These are phyloP conservation scores for Picocystis sp. DNA, from an alignment of 163 green algal species.

Conservation along the genomic window DNA sequence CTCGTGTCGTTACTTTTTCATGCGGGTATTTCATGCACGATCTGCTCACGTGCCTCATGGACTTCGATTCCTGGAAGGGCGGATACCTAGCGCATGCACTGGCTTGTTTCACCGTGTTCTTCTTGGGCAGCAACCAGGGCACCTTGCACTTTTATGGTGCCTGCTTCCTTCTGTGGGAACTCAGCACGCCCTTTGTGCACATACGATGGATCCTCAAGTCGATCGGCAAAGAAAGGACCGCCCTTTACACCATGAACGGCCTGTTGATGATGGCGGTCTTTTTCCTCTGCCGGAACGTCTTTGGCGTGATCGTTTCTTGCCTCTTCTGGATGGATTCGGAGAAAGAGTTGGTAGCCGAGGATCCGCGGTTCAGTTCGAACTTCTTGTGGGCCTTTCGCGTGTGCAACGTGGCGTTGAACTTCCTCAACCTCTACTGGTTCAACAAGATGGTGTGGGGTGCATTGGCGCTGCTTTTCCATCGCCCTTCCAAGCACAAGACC, in stretches of 20 bases:
- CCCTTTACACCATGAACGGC: slow-evolving; percentile 29
- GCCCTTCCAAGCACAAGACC: not conserved
- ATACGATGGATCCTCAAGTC: slow-evolving; percentile 30
- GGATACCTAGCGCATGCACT: slow-evolving; percentile 28
- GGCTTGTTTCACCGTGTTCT: slow-evolving; percentile 30
- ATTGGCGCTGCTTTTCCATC: slow-evolving; percentile 19
- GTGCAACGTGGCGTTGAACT: slow-evolving; percentile 21
- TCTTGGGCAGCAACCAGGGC: slow-evolving; percentile 9
- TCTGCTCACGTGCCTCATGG: slow-evolving; percentile 5
- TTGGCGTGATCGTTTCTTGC: slow-evolving; percentile 12
- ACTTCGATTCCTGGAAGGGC: slow-evolving; percentile 2
- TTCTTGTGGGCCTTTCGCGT: slow-evolving; percentile 3
- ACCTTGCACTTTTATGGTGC: slow-evolving; percentile 32
- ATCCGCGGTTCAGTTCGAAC: slow-evolving; percentile 11
- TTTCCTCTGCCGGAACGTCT: slow-evolving; percentile 28
- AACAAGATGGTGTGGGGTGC: slow-evolving; percentile 22
- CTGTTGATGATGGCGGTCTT: slow-evolving; percentile 25
- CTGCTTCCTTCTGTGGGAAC: slow-evolving; percentile 36
- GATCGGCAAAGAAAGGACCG: slow-evolving; percentile 9
- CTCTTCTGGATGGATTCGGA: slow-evolving; percentile 4
- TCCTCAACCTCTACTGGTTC: slow-evolving; percentile 32
- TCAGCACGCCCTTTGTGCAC: slow-evolving; percentile 35
- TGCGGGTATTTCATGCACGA: slow-evolving; percentile 19
- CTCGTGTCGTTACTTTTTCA: no score
- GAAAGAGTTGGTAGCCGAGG: slow-evolving; percentile 3